Evolutionary conservation across 2,329 filamentous ascomycete species (phyloP), one percentile per base, ranked within the genome.

Genomic region (Graphilbum ipis-grandicollis): DNA sequence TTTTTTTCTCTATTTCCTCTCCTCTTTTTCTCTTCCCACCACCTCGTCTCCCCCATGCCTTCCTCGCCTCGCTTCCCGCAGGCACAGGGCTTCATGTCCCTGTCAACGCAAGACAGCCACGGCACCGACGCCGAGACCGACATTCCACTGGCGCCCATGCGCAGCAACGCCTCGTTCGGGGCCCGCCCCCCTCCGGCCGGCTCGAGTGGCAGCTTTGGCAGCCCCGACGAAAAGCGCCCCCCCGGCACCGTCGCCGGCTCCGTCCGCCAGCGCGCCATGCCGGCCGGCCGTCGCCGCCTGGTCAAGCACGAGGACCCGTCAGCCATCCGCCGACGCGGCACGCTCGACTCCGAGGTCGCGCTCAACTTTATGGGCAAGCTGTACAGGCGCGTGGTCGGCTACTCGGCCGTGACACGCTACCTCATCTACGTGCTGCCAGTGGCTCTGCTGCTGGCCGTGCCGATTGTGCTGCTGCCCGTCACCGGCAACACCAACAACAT

Each of bases 351-450:
- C 8, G 66, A 72, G 2, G 53, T 67, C 23, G 60, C 63, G 23
- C 56, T 81, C 43, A 81, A 74, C 46, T 67, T 67, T 41, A 70
- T 82, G 62, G 77, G 77, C 32, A 64, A 64, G 41, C 49, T 81
- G 26, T 78, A 81, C 55, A 63, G 65, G 48, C 76, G 68, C 51
- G 64, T 82, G 43, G 57, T 79, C 41, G 60, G 63, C 46, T 75
- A 75, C 48, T 76, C 71, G 8, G 61, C 74, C 43, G 48, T 79
- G 42, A 76, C 71, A 4, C 64, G 76, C 33, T 81, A 81, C 50
- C 57, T 79, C 34, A 62, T 81, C 43, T 81, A 80, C 49, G 66
- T 81, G 43, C 55, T 75, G 19, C 77, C 77, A 5, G 57, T 81
- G 22, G 72, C 65, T 33, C 41, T 75, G 14, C 48, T 77, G 19